phyloP scores from a whole-genome alignment of 148 eudicot species.

The Chenopodium album region DNA sequence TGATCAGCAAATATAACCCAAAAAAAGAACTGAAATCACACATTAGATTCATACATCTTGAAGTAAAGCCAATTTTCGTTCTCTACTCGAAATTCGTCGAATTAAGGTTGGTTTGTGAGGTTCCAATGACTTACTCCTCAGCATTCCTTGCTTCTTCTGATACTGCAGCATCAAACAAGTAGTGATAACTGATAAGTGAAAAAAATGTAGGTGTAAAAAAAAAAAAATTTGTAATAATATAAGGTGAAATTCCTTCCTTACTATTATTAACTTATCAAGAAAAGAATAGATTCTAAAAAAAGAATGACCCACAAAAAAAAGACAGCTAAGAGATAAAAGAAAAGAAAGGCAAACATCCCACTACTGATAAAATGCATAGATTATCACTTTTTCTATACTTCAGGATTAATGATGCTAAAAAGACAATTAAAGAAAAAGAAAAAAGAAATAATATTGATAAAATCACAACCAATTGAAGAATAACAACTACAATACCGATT shows the following conservation, averaged over 20 bases:
- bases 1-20: background rate
- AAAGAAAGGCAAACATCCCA: background rate
- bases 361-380: conserved; percentile 9
- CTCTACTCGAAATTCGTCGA: conserved; percentile 38
- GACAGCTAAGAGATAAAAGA: conserved; percentile 11
- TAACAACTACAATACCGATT: too few species aligned
- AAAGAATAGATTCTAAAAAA: conserved; percentile 38
- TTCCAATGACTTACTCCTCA: conserved; percentile 38
- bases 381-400: conserved; percentile 15
- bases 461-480: background rate
- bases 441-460: background rate
- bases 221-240: too few species aligned
- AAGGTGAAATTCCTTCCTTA: background rate
- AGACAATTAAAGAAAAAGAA: too few species aligned
- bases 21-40: background rate
- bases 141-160: conserved; percentile 42
- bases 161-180: background rate
- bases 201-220: background rate
- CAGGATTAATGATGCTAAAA: conserved; percentile 9
- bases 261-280: conserved; percentile 36
- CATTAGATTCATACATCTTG: conserved; percentile 54
- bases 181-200: background rate
- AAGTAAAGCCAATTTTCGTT: conserved; percentile 55
- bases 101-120: conserved; percentile 26
- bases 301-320: conserved; percentile 22